Evolutionary conservation across 495 filamentous ascomycete species (phyloP).

Genomic region (Lophiostoma macrostomum): DNA sequence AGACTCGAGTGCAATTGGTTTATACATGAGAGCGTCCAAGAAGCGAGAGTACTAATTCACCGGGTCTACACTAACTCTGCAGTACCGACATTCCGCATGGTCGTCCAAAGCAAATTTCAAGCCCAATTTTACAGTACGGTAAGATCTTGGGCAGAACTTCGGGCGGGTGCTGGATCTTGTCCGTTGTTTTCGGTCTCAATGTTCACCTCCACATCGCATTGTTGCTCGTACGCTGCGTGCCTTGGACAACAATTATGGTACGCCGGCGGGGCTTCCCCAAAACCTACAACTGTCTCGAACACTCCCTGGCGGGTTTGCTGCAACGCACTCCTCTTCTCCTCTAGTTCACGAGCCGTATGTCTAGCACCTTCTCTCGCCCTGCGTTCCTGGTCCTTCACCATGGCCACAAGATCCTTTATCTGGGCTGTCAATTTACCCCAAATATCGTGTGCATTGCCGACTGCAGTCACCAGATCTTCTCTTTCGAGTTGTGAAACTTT

Average conservation of each 20-base stretch:
- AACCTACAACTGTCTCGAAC: constrained; percentile 23
- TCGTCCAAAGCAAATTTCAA: too few species aligned
- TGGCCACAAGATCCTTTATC: neutral
- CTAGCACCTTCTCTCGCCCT: neutral
- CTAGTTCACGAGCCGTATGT: constrained; percentile 5
- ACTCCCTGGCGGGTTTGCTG: constrained; percentile 14
- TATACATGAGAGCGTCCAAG: too few species aligned
- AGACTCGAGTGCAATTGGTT: too few species aligned
- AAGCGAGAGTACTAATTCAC: too few species aligned
- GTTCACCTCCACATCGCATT: neutral
- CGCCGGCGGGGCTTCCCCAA: constrained; percentile 17
- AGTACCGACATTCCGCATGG: too few species aligned
- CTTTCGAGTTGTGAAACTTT: neutral
- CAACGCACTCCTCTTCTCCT: constrained; percentile 14
- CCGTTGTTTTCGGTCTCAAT: neutral
- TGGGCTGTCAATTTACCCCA: neutral
- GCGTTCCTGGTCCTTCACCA: constrained; percentile 11
- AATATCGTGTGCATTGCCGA: neutral
- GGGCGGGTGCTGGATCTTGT: neutral
- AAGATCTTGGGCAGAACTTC: too few species aligned
- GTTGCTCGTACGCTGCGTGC: neutral
- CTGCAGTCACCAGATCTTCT: neutral
- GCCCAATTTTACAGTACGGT: too few species aligned
- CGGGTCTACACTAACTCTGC: too few species aligned
- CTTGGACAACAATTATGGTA: constrained; percentile 23